Evolutionary conservation across 176 grass and related monocot genomes (phyloP).

Genomic region (Ensete glaucum): DNA sequence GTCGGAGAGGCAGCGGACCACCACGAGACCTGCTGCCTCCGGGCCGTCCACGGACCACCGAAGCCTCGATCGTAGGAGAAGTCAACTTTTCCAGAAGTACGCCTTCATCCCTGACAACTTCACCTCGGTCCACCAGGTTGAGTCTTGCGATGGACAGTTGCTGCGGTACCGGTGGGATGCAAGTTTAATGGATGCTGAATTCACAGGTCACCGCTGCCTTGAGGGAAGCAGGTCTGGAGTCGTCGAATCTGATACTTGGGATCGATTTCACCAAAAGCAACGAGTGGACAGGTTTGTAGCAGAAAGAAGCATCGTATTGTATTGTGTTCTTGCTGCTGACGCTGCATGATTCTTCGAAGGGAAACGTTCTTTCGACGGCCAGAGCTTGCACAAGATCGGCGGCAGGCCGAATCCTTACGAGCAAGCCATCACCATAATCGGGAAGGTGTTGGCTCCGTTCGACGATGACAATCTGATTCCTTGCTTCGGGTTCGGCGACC

Average conservation of each 20-base stretch:
- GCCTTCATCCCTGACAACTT: constrained; percentile 65
- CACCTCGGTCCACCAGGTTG: constrained; percentile 60
- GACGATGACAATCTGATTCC: constrained; percentile 92
- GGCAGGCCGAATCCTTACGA: constrained; percentile 66
- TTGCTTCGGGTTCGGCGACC: constrained; percentile 90
- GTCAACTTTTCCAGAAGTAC: constrained; percentile 49
- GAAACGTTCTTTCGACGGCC: constrained; percentile 55
- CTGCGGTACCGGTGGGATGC: too few relatives aligned
- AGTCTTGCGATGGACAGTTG: background rate
- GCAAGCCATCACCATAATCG: constrained; percentile 80
- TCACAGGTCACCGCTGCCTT: constrained; percentile 51
- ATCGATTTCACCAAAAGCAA: constrained; percentile 99
- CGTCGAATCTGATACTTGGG: constrained; percentile 83
- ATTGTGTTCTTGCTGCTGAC: constrained; percentile 8
- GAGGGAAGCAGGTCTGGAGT: constrained; percentile 61
- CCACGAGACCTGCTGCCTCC: background rate
- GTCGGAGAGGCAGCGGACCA: too few relatives aligned
- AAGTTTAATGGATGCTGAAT: background rate
- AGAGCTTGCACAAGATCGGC: constrained; percentile 62
- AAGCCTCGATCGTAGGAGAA: constrained; percentile 11
- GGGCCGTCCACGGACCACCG: background rate
- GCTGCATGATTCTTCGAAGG: constrained; percentile 24
- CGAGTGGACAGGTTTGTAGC: constrained; percentile 70
- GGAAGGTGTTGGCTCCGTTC: constrained; percentile 72
- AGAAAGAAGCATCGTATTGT: too few relatives aligned